Evolutionary conservation across 106 monocot genomes (phyloP).

Genomic region (Phalaenopsis aphrodite): DNA sequence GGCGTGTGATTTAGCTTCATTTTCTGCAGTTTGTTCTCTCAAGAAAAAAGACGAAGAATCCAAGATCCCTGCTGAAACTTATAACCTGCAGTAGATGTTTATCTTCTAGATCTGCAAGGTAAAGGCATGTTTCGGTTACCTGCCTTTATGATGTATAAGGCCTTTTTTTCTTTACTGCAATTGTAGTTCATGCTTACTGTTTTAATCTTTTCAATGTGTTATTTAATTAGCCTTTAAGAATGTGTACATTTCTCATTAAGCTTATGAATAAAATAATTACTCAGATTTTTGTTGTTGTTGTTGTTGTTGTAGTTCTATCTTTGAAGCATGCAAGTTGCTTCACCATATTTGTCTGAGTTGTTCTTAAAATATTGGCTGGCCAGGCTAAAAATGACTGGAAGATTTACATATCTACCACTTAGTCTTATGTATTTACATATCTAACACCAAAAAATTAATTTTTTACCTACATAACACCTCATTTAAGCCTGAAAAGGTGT

Average conservation of each 20-base stretch:
- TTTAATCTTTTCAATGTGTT: neutral
- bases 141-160: neutral
- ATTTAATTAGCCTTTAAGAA: neutral
- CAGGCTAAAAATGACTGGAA: too few relatives aligned
- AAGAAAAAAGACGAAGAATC: slow-evolving; percentile 34
- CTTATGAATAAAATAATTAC: neutral
- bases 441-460: too few relatives aligned
- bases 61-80: slow-evolving; percentile 33
- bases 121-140: neutral
- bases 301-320: neutral
- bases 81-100: slow-evolving; percentile 54
- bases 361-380: neutral
- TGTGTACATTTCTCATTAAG: neutral
- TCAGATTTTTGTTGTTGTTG: too few relatives aligned
- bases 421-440: too few relatives aligned
- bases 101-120: slow-evolving; percentile 3
- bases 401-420: too few relatives aligned
- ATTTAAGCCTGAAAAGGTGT: too few relatives aligned
- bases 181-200: neutral
- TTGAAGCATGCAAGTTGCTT: neutral
- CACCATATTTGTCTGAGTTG: neutral
- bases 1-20: neutral
- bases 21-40: slow-evolving; percentile 27
- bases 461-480: too few relatives aligned
- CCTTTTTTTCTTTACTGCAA: neutral